Percentiles rank a stretch among this genome's conserved stretches.
Conservation (phyloP, 495 filamentous ascomycete genomes). For the Penicillium lividum region DNA sequence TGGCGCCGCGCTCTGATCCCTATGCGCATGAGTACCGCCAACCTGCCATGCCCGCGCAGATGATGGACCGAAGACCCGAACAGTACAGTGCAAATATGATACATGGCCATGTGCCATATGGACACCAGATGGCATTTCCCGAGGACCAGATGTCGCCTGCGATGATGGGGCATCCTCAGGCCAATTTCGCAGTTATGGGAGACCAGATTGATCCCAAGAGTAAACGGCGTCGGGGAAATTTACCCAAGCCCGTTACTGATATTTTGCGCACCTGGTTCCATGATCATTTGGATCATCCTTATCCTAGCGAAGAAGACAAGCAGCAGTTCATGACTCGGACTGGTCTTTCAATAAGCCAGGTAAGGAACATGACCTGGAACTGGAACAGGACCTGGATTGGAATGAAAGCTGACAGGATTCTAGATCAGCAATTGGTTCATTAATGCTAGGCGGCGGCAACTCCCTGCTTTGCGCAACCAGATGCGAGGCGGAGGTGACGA, state of each 20-base stretch:
- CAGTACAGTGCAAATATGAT: constrained; percentile 30
- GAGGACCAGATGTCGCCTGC: constrained; percentile 37
- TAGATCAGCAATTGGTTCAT: constrained; percentile 97
- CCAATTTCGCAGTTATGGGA: constrained; percentile 48
- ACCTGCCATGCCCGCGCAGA: constrained; percentile 17
- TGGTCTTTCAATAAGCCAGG: constrained; percentile 78
- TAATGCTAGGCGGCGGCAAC: constrained; percentile 77
- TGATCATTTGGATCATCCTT: constrained; percentile 76
- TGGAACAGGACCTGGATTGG: too few relatives aligned
- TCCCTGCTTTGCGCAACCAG: constrained; percentile 66
- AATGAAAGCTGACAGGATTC: background rate
- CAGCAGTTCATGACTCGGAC: constrained; percentile 75
- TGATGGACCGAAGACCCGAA: constrained; percentile 32
- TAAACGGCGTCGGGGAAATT: constrained; percentile 74
- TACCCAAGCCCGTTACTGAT: constrained; percentile 84
- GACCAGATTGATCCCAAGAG: constrained; percentile 46
- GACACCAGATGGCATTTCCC: constrained; percentile 37
- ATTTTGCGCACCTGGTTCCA: constrained; percentile 79
- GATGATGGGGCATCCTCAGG: constrained; percentile 33
- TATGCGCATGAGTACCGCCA: constrained; percentile 34
- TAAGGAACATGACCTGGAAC: constrained; percentile 17
- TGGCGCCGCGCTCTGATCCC: constrained; percentile 33
- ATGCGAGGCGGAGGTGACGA: constrained; percentile 44
- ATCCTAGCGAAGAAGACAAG: constrained; percentile 91
- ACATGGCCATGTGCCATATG: constrained; percentile 32